These are phyloP conservation scores for Boletus sensibilis DNA, from an alignment of 768 basidiomycete species.

Conservation along the genomic window DNA sequence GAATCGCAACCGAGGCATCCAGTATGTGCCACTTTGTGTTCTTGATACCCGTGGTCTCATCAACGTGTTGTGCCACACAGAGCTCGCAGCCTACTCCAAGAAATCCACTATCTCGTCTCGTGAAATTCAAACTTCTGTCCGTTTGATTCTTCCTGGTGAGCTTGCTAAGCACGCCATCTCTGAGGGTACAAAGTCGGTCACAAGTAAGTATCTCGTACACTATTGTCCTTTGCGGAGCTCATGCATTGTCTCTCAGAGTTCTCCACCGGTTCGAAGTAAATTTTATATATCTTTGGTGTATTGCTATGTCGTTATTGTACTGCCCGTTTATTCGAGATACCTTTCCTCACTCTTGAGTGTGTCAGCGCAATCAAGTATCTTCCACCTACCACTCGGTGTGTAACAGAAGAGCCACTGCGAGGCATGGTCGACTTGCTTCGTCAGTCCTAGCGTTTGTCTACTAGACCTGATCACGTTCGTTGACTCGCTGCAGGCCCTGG, in stretches of 20 bases:
- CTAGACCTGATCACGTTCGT: background rate
- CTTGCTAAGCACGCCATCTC: constrained; percentile 88
- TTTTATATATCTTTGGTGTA: constrained; percentile 28
- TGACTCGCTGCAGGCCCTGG: background rate
- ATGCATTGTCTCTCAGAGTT: constrained; percentile 43
- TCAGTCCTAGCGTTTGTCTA: background rate
- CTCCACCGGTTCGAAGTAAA: constrained; percentile 58
- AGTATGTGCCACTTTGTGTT: constrained; percentile 40
- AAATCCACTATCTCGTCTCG: constrained; percentile 91
- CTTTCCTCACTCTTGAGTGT: constrained; percentile 12
- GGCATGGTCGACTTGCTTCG: background rate
- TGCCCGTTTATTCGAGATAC: constrained; percentile 32
- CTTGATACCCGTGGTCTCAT: background rate
- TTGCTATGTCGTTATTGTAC: constrained; percentile 36
- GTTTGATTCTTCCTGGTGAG: constrained; percentile 82
- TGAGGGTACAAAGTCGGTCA: constrained; percentile 75
- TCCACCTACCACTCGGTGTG: background rate
- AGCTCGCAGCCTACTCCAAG: constrained; percentile 84
- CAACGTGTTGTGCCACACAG: constrained; percentile 28
- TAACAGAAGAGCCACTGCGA: no score
- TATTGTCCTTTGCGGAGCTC: background rate
- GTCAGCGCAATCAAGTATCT: background rate
- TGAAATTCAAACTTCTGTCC: constrained; percentile 84
- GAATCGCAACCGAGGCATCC: constrained; percentile 72
- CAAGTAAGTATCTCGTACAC: constrained; percentile 44